Evolutionary conservation across 768 basidiomycete genomes (phyloP).

Genomic region (Phylloporus arenicola): DNA sequence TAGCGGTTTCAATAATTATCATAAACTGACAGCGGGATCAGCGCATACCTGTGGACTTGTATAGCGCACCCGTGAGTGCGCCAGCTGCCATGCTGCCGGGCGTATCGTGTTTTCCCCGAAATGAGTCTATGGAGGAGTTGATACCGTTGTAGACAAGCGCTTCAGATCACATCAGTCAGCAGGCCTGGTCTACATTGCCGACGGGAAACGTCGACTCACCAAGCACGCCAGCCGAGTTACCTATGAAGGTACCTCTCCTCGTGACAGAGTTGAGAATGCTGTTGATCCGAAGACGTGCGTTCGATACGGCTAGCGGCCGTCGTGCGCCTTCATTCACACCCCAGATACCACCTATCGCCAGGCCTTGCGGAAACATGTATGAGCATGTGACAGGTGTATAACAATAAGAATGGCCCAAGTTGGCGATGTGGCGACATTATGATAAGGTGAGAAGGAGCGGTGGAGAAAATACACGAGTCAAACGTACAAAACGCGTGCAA

Average conservation of each 20-base stretch:
- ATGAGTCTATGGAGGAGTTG: constrained; percentile 88
- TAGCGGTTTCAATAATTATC: constrained; percentile 39
- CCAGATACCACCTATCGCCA: constrained; percentile 93
- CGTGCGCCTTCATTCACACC: constrained; percentile 91
- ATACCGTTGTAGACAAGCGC: constrained; percentile 94
- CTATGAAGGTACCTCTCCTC: constrained; percentile 93
- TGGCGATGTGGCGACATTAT: constrained; percentile 46
- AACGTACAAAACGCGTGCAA: constrained; percentile 43
- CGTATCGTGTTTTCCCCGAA: constrained; percentile 88
- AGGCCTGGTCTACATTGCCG: constrained; percentile 22
- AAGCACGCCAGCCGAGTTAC: constrained; percentile 95
- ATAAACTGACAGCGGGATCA: constrained; percentile 31
- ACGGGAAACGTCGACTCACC: constrained; percentile 57
- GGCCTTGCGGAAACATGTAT: constrained; percentile 64
- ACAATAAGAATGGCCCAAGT: constrained; percentile 75
- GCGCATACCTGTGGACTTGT: constrained; percentile 85
- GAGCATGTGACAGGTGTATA: constrained; percentile 71
- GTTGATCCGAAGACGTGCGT: constrained; percentile 88
- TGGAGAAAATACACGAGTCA: constrained; percentile 42
- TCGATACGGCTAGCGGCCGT: constrained; percentile 82
- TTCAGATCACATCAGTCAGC: constrained; percentile 41
- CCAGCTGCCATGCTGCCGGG: constrained; percentile 91
- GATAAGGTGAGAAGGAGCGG: constrained; percentile 66
- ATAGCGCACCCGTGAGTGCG: constrained; percentile 83
- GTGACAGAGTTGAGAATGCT: constrained; percentile 96